Base-by-base conservation (phyloP, 208 protist species). In the Crithidia mellificae region DNA sequence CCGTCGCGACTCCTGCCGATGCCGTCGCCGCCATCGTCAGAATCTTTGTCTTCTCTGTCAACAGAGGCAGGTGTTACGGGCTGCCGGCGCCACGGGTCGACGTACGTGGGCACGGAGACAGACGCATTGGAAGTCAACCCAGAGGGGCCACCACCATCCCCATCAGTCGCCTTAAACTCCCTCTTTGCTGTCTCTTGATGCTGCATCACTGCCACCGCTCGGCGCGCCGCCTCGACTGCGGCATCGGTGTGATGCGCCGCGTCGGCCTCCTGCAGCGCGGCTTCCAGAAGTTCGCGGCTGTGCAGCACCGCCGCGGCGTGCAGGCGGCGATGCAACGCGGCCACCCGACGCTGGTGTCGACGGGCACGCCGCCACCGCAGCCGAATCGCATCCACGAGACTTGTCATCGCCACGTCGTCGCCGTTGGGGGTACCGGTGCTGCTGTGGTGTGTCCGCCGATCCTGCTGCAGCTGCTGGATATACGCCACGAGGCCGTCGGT, bases 221-320 rank as follows among this genome's bases (percentile, higher is more conserved):
- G 51, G 2, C 65, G 39, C 8, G 51, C 59, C 46, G 22, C 29
- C 50, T 63, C 69, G 20, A 84, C 73, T 22, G 65, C 67, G 0
- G 64, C 70, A 56, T 84, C 82, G 17, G 34, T 71, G 72, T 79
- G 73, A 27, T 38, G 41, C 24, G 52, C 57, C 1, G 51, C 59
- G 14, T 51, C 55, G 19, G 83, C 75, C 29, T 46, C 4, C 25
- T 66, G 52, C 43, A 88, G 58, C 25, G 81, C 63, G 24, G 49
- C 53, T 55, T 78, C 74, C 11, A 88, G 72, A 20, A 85, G 30
- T 17, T 54, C 70, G 34, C 51, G 25, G 64, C 78, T 85, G 20
- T 61, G 44, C 67, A 88, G 56, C 47, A 78, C 65, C 20, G 69
- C 66, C 14, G 83, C 83, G 2, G 70, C 69, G 47, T 78, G 71